Evolutionary conservation across 2,329 filamentous ascomycete genomes (phyloP).

Genomic region (Claviceps cyperi): DNA sequence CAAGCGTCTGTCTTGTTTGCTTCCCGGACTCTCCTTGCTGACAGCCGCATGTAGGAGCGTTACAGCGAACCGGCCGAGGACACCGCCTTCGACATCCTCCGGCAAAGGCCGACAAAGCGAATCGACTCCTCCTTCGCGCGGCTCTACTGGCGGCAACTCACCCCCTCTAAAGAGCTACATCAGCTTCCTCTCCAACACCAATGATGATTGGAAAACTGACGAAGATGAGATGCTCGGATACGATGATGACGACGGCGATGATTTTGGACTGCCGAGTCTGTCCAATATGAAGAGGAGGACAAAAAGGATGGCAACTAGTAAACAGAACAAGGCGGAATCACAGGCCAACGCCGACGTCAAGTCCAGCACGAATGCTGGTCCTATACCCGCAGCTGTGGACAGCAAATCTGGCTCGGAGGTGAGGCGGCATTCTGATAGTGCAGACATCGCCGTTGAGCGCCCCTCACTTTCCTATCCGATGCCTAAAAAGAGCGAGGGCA

Average conservation of each 20-base stretch:
- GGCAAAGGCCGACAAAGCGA: constrained; percentile 35
- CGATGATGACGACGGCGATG: constrained; percentile 80
- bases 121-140: constrained; percentile 39
- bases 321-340: constrained; percentile 15
- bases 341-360: background rate
- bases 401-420: constrained; percentile 23
- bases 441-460: constrained; percentile 85
- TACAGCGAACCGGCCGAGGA: constrained; percentile 52
- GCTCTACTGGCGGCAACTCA: constrained; percentile 38
- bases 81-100: constrained; percentile 51
- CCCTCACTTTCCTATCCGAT: constrained; percentile 72
- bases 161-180: constrained; percentile 62
- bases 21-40: background rate
- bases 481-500: constrained; percentile 79
- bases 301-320: constrained; percentile 30
- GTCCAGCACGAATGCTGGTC: constrained; percentile 10
- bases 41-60: constrained; percentile 33
- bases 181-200: constrained; percentile 66
- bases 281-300: constrained; percentile 75
- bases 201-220: constrained; percentile 68
- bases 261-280: constrained; percentile 87
- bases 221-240: constrained; percentile 67
- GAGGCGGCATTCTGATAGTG: constrained; percentile 67
- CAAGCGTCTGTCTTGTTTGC: background rate
- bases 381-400: constrained; percentile 22